Percentiles rank a stretch among this genome's conserved stretches.
Evolutionary conservation across 345 rosid genomes (phyloP).

Genomic region (Psidium friedrichsthalianum): DNA sequence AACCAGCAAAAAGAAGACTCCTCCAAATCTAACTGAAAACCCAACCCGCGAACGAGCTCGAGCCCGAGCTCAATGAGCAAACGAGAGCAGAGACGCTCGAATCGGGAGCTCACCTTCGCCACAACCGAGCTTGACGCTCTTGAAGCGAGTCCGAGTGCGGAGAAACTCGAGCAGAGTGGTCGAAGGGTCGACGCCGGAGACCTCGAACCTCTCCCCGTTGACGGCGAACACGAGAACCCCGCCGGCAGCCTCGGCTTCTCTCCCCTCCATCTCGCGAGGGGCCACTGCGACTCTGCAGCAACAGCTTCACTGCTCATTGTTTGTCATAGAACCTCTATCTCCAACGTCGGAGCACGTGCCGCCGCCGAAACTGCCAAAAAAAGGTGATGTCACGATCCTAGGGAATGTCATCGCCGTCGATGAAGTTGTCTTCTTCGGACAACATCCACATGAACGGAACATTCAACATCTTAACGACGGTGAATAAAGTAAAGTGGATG

Average conservation of each 20-base stretch:
- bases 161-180: slow-evolving; percentile 79
- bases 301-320: background rate
- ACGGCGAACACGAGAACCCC: slow-evolving; percentile 53
- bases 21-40: background rate
- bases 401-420: background rate
- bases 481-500: too few relatives aligned
- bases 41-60: background rate
- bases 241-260: background rate
- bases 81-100: background rate
- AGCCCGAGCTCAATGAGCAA: background rate
- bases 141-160: slow-evolving; percentile 51
- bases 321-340: too few relatives aligned
- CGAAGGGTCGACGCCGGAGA: slow-evolving; percentile 43
- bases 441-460: too few relatives aligned
- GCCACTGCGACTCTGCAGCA: background rate
- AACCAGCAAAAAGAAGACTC: background rate
- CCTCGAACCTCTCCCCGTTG: slow-evolving; percentile 57
- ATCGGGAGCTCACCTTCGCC: slow-evolving; percentile 64
- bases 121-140: slow-evolving; percentile 78
- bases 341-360: background rate
- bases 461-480: too few relatives aligned
- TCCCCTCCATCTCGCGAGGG: background rate
- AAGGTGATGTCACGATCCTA: background rate
- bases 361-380: background rate
- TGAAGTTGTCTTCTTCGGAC: background rate